These are phyloP conservation scores for Penicillium sp. DNA, from an alignment of 2,329 filamentous ascomycete species.

Conservation along the genomic window DNA sequence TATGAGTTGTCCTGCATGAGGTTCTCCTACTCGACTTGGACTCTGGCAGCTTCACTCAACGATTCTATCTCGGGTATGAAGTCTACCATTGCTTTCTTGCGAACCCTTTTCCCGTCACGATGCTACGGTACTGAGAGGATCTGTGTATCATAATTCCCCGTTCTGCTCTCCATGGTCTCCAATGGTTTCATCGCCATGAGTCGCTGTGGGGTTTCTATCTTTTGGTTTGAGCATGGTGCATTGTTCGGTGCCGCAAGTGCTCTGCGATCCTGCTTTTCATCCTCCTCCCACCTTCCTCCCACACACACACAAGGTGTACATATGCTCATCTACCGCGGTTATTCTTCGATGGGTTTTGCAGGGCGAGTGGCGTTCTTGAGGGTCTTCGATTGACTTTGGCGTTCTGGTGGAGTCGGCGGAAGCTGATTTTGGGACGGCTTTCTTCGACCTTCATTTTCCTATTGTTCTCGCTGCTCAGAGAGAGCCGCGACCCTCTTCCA, in stretches of 20 bases:
- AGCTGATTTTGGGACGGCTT: constrained; percentile 4
- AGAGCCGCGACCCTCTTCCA: not conserved
- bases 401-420: constrained; percentile 20
- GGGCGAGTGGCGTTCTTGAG: constrained; percentile 26
- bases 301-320: constrained; percentile 19
- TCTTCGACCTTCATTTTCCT: constrained; percentile 6
- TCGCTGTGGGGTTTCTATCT: constrained; percentile 14
- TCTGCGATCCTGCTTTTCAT: constrained; percentile 12
- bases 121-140: constrained; percentile 26
- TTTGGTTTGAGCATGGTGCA: constrained; percentile 19
- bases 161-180: constrained; percentile 16
- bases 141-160: constrained; percentile 37
- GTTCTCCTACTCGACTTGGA: not conserved
- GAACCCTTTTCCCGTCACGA: constrained; percentile 23
- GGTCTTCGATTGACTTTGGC: constrained; percentile 22
- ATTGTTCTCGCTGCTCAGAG: constrained; percentile 2
- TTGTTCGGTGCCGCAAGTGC: constrained; percentile 21
- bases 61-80: not conserved
- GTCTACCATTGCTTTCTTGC: constrained; percentile 12
- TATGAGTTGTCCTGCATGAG: not conserved
- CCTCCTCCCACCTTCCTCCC: too few relatives aligned
- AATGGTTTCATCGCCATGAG: constrained; percentile 8
- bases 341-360: constrained; percentile 21
- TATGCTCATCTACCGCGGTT: constrained; percentile 19
- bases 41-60: not conserved